These are phyloP conservation scores for Cutaneotrichosporon sp. DNA, from an alignment of 1,284 basidiomycete genomes.

Conservation along the genomic window DNA sequence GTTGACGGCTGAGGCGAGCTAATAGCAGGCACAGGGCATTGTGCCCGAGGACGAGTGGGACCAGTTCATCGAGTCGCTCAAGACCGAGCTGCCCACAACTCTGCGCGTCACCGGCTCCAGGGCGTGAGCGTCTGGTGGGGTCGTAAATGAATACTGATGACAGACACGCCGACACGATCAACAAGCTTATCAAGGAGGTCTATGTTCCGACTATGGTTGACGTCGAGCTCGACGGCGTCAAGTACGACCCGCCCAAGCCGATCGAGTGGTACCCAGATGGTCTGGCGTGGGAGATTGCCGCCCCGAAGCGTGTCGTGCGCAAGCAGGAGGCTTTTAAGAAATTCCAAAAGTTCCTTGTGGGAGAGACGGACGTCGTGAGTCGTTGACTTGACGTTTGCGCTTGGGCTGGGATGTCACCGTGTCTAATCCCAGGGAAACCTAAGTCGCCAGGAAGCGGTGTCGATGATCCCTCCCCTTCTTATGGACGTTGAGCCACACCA, in stretches of 20 bases:
- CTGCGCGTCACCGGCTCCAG: slow-evolving; percentile 87
- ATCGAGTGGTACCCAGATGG: slow-evolving; percentile 91
- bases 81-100: slow-evolving; percentile 79
- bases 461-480: slow-evolving; percentile 95
- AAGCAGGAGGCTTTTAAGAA: slow-evolving; percentile 91
- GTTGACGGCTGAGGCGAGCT: no score
- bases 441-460: slow-evolving; percentile 94
- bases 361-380: slow-evolving; percentile 91
- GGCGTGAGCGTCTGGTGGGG: no score
- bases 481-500: slow-evolving; percentile 92
- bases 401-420: not conserved
- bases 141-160: no score
- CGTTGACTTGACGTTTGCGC: no score
- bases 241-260: slow-evolving; percentile 67
- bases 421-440: slow-evolving; percentile 69
- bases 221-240: slow-evolving; percentile 67
- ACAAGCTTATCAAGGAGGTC: slow-evolving; percentile 63
- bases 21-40: slow-evolving; percentile 44
- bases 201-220: slow-evolving; percentile 75
- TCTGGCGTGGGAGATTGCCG: slow-evolving; percentile 92
- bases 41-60: slow-evolving; percentile 66
- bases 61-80: slow-evolving; percentile 63
- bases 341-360: slow-evolving; percentile 95
- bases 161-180: slow-evolving; percentile 69
- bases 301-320: slow-evolving; percentile 81